A percentile compares a stretch with the other conserved stretches of the same genome.
phyloP scores from a whole-genome alignment of 108 stramenopile genomes.

The Nitzschia sp. region DNA sequence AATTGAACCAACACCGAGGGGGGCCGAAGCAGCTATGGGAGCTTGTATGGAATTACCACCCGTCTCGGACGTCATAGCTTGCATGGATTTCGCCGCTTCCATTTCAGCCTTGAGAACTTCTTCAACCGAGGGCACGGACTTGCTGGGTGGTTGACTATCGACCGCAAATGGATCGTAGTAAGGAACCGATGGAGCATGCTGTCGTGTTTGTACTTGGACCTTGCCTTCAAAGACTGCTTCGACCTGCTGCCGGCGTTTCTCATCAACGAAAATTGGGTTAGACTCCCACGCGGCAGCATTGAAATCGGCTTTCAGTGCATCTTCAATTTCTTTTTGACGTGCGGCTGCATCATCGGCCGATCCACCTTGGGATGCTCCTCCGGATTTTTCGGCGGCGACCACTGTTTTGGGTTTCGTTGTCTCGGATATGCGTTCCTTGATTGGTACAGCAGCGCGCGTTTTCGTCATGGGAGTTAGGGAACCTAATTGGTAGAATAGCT shows the following conservation, averaged over 20 bases:
- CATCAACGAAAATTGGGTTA: neutral
- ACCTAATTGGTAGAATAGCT: no score
- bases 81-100: neutral
- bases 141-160: neutral
- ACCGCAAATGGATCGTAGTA: constrained; percentile 3
- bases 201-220: neutral
- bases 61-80: neutral
- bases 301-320: constrained; percentile 1
- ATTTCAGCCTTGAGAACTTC: neutral
- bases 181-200: neutral
- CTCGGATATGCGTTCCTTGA: no score
- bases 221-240: constrained; percentile 9
- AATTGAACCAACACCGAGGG: neutral
- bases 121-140: neutral
- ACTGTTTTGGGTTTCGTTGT: no score
- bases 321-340: constrained; percentile 1
- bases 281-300: neutral
- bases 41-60: no score
- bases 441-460: no score
- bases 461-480: no score
- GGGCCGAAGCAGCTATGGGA: neutral
- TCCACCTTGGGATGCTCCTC: neutral
- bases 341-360: neutral
- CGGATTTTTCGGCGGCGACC: no score
- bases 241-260: neutral